Base-by-base conservation (phyloP, 2,329 filamentous ascomycete species). In the Paraconiothyrium brasiliense region DNA sequence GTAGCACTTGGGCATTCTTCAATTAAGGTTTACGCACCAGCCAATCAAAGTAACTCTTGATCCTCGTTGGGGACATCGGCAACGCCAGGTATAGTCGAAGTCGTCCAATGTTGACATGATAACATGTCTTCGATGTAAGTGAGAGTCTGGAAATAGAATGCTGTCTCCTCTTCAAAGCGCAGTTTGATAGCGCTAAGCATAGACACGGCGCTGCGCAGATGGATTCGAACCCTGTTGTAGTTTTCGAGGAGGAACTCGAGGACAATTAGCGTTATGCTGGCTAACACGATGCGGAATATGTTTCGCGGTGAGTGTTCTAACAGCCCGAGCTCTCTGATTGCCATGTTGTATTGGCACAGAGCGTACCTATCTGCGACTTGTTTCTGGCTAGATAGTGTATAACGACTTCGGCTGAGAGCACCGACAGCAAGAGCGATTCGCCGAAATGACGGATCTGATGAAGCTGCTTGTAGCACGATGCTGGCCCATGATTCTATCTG, bases 171-270 rank as follows among this genome's bases (percentile, higher is more conserved):
- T 13, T 47, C 14, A 37, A 20, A 41, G 11, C 16, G n/a, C 14
- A n/a, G 16, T 10, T 43, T 5, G 5, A 57, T 13, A 4, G 41
- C 35, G 37, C 34, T 30, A 27, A 57, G 55, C 20, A 57, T 57
- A 13, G 44, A 32, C 10, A 41, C 8, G 5, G 44, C 55, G 20
- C 55, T 57, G 16, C 34, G 30, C 24, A 57, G 10, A 30, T 57
- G 55, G 9, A 50, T 32, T n/a, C 41, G 32, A 10, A 57, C 44
- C 35, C 55, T 57, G 20, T 43, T 32, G 34, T 57, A 57, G 22
- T 58, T 58, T 20, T 58, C 56, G 11, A 58, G 56, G 14, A 58
- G 56, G 27, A 58, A 58, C 35, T 58, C 56, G 24, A 58, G 46
- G 9, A 47, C 41, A 24, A 58, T 35, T 11, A 58, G 34, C 1